Evolutionary conservation across 2,329 filamentous ascomycete genomes (phyloP).

Genomic region (Neofusicoccum laricinum): DNA sequence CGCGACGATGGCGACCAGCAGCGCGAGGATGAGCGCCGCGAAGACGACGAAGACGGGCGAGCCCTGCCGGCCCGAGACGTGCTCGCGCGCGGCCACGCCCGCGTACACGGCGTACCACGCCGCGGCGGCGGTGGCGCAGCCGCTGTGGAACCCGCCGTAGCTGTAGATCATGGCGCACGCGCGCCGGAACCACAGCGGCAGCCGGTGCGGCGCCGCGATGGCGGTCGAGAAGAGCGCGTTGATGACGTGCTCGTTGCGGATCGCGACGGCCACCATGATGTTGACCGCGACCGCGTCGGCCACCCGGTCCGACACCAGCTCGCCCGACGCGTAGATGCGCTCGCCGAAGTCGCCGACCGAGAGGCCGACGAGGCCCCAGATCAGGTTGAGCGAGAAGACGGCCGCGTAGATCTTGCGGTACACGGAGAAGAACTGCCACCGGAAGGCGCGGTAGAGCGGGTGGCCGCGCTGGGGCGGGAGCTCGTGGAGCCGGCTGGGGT

Average conservation of each 20-base stretch:
- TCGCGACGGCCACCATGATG: slow-evolving; percentile 27
- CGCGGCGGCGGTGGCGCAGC: slow-evolving; percentile 29
- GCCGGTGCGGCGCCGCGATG: slow-evolving; percentile 30
- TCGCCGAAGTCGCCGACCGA: background rate
- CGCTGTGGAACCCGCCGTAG: slow-evolving; percentile 35
- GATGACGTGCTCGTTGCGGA: slow-evolving; percentile 33
- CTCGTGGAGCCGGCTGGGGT: background rate
- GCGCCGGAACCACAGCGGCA: slow-evolving; percentile 25
- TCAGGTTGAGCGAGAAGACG: slow-evolving; percentile 10
- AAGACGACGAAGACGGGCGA: slow-evolving; percentile 21
- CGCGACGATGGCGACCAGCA: slow-evolving; percentile 25
- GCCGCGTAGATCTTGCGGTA: slow-evolving; percentile 16
- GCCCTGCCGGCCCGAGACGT: slow-evolving; percentile 17
- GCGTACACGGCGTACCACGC: slow-evolving; percentile 45
- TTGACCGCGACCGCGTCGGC: slow-evolving; percentile 34
- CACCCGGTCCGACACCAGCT: slow-evolving; percentile 12
- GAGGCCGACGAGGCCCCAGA: slow-evolving; percentile 13
- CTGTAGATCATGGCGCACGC: slow-evolving; percentile 29
- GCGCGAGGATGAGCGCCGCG: slow-evolving; percentile 22
- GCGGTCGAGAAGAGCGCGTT: slow-evolving; percentile 30
- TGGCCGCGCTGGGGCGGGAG: background rate
- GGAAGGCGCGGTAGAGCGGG: background rate
- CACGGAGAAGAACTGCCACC: slow-evolving; percentile 12
- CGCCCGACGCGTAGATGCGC: background rate
- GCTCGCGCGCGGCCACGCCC: slow-evolving; percentile 28